Evolutionary conservation across 345 rosid genomes (phyloP).

Genomic region (Camelina hispida): DNA sequence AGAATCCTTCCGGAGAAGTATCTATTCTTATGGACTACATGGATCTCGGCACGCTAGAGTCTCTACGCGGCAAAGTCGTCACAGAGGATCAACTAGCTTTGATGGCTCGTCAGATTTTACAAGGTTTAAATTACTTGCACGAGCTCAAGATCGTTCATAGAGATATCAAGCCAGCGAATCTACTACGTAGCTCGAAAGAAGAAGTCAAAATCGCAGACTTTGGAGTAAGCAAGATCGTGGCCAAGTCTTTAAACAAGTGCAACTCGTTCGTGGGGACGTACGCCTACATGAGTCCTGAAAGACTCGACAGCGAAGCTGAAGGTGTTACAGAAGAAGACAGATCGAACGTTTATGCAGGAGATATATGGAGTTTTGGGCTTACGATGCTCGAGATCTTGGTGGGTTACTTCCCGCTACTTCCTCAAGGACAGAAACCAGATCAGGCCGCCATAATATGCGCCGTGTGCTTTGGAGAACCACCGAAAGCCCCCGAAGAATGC

Average conservation of each 20-base stretch:
- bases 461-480: conserved; percentile 79
- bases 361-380: conserved; percentile 85
- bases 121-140: conserved; percentile 70
- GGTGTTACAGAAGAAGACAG: conserved; percentile 50
- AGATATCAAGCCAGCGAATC: conserved; percentile 79
- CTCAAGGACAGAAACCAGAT: conserved; percentile 68
- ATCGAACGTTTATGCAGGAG: conserved; percentile 77
- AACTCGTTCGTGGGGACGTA: conserved; percentile 85
- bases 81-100: conserved; percentile 55
- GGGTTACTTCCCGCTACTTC: conserved; percentile 70
- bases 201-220: conserved; percentile 84
- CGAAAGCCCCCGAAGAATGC: conserved; percentile 52
- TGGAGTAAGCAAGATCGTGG: conserved; percentile 81
- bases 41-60: conserved; percentile 73
- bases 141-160: conserved; percentile 71
- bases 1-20: conserved; percentile 55
- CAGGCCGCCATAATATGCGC: conserved; percentile 80
- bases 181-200: conserved; percentile 60
- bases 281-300: conserved; percentile 92
- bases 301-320: conserved; percentile 68
- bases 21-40: conserved; percentile 75
- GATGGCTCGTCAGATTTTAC: conserved; percentile 64
- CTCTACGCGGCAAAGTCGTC: conserved; percentile 48
- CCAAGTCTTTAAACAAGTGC: conserved; percentile 65
- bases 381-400: conserved; percentile 72